Evolutionary conservation across 192 early-diverging fungal genomes (phyloP).

Genomic region (Backusella tuberculispora): DNA sequence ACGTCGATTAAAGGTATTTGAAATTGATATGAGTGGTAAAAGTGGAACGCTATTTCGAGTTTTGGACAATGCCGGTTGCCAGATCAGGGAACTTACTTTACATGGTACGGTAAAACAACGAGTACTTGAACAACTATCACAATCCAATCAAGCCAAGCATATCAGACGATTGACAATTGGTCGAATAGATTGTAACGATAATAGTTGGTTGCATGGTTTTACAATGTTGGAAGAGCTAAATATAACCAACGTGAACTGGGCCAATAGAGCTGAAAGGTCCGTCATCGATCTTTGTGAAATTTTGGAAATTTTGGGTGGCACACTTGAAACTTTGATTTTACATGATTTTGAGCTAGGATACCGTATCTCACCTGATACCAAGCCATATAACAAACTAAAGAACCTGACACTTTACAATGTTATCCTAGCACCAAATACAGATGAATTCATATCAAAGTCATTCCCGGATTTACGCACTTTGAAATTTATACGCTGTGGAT

Average conservation of each 20-base stretch:
- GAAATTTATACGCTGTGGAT: neutral
- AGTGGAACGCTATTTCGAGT: neutral
- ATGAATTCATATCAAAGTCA: neutral
- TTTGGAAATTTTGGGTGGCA: neutral
- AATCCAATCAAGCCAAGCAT: neutral
- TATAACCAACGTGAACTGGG: constrained; percentile 1
- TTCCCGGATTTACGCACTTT: neutral
- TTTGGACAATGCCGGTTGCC: constrained; percentile 8
- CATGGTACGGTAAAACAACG: neutral
- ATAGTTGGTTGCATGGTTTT: neutral
- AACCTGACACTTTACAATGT: neutral
- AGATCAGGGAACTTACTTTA: constrained; percentile 2
- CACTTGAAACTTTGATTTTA: neutral
- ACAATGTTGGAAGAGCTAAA: neutral
- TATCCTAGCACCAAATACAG: neutral
- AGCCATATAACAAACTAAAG: neutral
- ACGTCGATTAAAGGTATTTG: neutral
- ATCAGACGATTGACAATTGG: neutral
- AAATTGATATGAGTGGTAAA: constrained; percentile 13
- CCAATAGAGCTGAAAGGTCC: neutral
- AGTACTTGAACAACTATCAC: neutral
- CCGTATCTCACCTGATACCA: neutral
- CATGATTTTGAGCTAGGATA: constrained; percentile 2
- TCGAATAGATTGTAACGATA: neutral
- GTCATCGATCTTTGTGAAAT: neutral